phyloP scores from a whole-genome alignment of 2,329 filamentous ascomycete genomes.

The Fusarium odoratissimum region DNA sequence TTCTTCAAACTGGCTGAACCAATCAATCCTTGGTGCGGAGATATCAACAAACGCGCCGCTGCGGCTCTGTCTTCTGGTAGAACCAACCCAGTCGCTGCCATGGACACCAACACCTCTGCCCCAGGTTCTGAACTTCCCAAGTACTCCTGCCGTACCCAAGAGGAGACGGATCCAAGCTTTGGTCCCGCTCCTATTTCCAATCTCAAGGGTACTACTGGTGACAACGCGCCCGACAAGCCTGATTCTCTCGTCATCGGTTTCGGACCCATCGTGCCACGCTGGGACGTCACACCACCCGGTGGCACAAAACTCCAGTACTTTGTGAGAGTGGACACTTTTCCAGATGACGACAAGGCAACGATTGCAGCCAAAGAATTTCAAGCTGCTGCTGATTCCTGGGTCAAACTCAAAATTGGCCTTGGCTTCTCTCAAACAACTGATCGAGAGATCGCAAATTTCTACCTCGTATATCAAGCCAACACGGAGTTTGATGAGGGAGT shows the following conservation, averaged over 20 bases:
- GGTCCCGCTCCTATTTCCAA: background rate
- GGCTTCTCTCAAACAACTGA: background rate
- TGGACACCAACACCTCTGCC: no score
- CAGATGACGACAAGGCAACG: background rate
- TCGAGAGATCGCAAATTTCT: background rate
- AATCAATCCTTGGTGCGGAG: no score
- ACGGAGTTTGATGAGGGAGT: background rate
- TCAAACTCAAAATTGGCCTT: background rate
- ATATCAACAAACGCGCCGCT: no score
- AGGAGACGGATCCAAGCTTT: background rate
- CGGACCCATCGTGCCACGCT: background rate
- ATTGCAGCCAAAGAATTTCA: background rate
- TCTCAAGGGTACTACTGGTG: background rate
- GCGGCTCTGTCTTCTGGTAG: no score
- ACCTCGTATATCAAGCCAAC: background rate
- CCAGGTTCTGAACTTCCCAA: background rate
- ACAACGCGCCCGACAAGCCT: background rate
- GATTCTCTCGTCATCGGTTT: background rate
- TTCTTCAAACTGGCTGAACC: no score
- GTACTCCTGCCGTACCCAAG: background rate
- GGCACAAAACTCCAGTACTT: background rate
- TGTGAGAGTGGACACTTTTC: background rate
- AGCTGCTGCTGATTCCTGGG: background rate
- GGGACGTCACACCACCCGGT: background rate
- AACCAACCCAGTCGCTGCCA: no score